A percentile compares a stretch with the other conserved stretches of the same genome.
These are phyloP conservation scores for Euryodendron excelsum DNA, from an alignment of 148 eudicot species.

Conservation along the genomic window DNA sequence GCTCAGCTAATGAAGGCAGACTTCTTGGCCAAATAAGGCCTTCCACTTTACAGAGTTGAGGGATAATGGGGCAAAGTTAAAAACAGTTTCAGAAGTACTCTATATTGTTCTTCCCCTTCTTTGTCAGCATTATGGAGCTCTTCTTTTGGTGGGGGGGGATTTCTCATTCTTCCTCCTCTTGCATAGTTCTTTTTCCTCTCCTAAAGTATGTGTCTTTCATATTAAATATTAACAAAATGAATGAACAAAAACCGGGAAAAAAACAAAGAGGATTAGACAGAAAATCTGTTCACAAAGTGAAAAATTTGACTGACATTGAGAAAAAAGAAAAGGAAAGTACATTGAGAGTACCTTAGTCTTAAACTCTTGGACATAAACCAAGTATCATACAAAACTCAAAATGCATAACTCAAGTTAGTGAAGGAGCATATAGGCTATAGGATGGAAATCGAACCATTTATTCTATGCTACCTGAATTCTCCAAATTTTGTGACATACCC, in stretches of 20 bases:
- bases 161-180: not conserved
- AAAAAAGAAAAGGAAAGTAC: constrained; percentile 1
- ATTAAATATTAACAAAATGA: not conserved
- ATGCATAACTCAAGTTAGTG: not conserved
- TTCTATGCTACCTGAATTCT: too few relatives aligned
- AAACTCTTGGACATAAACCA: not conserved
- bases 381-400: constrained; percentile 5
- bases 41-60: not conserved
- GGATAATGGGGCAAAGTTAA: not conserved
- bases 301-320: too few relatives aligned
- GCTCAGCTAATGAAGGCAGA: too few relatives aligned
- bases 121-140: not conserved
- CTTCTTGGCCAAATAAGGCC: too few relatives aligned
- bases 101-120: not conserved
- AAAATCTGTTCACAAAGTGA: not conserved
- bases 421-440: not conserved
- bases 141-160: not conserved
- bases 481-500: too few relatives aligned
- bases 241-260: not conserved
- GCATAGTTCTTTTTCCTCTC: not conserved
- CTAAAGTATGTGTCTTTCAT: not conserved
- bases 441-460: not conserved
- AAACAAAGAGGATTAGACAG: not conserved
- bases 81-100: not conserved
- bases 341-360: not conserved